A percentile compares a stretch with the other conserved stretches of the same genome.
phyloP scores from a whole-genome alignment of 2,329 filamentous ascomycete genomes.

The Sclerotinia nivalis region DNA sequence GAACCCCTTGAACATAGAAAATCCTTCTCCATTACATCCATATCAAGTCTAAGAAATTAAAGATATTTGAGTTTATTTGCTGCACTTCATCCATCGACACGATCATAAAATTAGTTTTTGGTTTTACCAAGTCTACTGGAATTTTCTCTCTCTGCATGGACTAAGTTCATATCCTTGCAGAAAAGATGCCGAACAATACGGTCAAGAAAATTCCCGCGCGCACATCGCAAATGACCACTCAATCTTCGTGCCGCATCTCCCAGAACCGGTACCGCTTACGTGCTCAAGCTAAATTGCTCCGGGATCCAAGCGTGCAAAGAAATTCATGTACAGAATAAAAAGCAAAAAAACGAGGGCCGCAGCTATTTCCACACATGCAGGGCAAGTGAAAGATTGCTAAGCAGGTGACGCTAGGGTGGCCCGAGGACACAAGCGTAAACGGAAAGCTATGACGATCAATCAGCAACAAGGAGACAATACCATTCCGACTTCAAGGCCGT shows the following conservation, averaged over 20 bases:
- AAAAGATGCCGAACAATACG: background rate
- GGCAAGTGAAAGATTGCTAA: no score
- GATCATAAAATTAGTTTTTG: background rate
- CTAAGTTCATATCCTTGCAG: no score
- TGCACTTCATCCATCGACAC: background rate
- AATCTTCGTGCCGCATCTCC: background rate
- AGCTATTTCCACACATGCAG: no score
- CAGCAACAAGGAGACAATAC: background rate
- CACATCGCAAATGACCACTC: background rate
- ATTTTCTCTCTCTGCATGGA: background rate
- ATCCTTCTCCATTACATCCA: background rate
- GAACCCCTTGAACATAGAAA: background rate
- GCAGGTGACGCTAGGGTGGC: no score
- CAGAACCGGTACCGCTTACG: background rate
- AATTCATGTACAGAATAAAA: no score
- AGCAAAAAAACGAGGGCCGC: no score
- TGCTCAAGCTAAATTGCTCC: background rate
- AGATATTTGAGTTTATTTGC: no score
- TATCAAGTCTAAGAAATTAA: background rate
- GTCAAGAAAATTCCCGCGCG: no score
- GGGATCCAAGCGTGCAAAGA: background rate
- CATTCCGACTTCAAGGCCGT: background rate
- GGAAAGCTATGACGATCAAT: background rate
- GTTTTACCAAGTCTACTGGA: fast-evolving
- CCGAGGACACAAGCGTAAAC: background rate